Base-by-base conservation (phyloP, 306 rosid genomes). In the Sphenostylis stenocarpa region DNA sequence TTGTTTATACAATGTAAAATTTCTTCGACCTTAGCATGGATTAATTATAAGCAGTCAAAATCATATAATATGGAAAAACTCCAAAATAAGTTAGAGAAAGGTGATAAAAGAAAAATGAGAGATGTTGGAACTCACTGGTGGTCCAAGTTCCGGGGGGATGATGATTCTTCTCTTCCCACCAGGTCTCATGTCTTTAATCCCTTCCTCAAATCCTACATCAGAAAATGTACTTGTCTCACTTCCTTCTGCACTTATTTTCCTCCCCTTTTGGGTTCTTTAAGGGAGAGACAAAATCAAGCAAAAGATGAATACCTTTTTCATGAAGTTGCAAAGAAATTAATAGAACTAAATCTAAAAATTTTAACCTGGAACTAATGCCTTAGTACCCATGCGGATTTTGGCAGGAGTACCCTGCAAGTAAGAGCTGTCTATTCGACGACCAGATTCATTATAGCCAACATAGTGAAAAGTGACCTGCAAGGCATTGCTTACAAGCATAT, bases 81-180 rank as follows among this genome's bases (percentile, higher is more conserved):
- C 7, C 29, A 58, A 66, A 52, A 23, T 23, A 49, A 20, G 21
- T 26, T 52, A n/a, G 29, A 29, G 43, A 28, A 67, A 34, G 36
- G 47, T 65, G 43, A 47, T 15, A 20, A 52, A 69, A 70, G 72
- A 44, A 64, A 78, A 78, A 74, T 23, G 15, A 76, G 72, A 81
- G 73, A 80, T 65, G 67, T 52, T 5, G 60, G 75, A 75, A 81
- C 94, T 86, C 53, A 95, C 99, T 45, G 99, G 99, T 9, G 99
- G 99, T 84, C 97, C 97, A 56, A 95, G 97, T 67, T 95, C 97
- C 8, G 97, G 99, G 39, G 97, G 97, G 72, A 95, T 91, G 78
- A 95, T 92, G 44, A 92, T 90, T 87, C 97, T 91, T 86, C 99
- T 92, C 85, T 85, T 89, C 29, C 97, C 99, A 70, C 99, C 97